A percentile compares a stretch with the other conserved stretches of the same genome.
phyloP scores from a whole-genome alignment of 1,284 basidiomycete genomes.

The Sutorius eximius region DNA sequence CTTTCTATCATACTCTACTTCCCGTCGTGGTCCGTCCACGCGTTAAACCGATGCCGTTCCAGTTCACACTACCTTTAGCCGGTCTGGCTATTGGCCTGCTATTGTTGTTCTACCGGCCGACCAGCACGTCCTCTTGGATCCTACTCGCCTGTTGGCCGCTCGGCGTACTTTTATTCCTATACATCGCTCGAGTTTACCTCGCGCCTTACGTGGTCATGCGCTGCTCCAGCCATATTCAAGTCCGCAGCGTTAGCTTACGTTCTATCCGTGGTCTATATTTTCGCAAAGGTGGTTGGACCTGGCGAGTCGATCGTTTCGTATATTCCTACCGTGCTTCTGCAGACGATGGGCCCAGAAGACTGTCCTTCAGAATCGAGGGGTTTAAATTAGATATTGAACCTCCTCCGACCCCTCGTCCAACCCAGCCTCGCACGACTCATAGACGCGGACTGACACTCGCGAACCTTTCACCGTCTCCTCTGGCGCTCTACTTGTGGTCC shows the following conservation, averaged over 20 bases:
- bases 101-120: slow-evolving; percentile 27
- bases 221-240: slow-evolving; percentile 59
- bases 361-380: slow-evolving; percentile 62
- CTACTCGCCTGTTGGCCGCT: slow-evolving; percentile 31
- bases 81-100: slow-evolving; percentile 14
- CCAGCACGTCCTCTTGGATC: slow-evolving; percentile 29
- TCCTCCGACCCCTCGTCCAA: slow-evolving; percentile 16
- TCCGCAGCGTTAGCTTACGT: slow-evolving; percentile 69
- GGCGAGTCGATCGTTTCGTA: slow-evolving; percentile 65
- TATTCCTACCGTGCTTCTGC: slow-evolving; percentile 53
- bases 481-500: slow-evolving; percentile 51
- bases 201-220: slow-evolving; percentile 60
- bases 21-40: background rate
- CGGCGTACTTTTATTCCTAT: slow-evolving; percentile 49
- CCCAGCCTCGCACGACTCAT: slow-evolving; percentile 32
- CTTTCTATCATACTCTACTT: background rate
- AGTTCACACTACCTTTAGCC: slow-evolving; percentile 13
- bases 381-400: slow-evolving; percentile 53
- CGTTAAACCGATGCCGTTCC: slow-evolving; percentile 13
- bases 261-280: slow-evolving; percentile 76
- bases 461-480: slow-evolving; percentile 54
- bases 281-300: slow-evolving; percentile 50
- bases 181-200: slow-evolving; percentile 63
- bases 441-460: slow-evolving; percentile 49
- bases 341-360: slow-evolving; percentile 46